Base-by-base conservation (phyloP, 257 asterid genomes). In the Fraxinus americana region DNA sequence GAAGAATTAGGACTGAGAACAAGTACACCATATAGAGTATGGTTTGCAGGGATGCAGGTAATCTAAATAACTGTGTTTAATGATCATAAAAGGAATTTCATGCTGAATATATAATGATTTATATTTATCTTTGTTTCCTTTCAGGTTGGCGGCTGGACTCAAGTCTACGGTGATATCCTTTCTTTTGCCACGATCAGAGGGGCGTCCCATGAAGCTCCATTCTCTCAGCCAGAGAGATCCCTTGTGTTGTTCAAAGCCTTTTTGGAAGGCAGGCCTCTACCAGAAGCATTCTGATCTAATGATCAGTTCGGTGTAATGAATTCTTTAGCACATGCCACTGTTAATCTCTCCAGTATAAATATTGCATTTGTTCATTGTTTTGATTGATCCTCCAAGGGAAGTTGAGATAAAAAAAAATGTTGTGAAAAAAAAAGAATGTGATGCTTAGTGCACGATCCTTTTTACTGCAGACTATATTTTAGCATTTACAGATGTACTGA, bases 71-170 rank as follows among this genome's bases (percentile, higher is more conserved):
- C 23, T 14, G 65, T 1, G 7, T 54, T 19, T 19, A 6, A 54
- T 54, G n/a, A 19, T 54, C 9, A 6, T 5, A 5, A n/a, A 54
- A 54, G 23, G 23, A 19, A 54, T 45, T 43, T 45, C 8, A 1
- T 17, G 38, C 16, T 30, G 19, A 29, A 12, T 4, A 7, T 43
- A 3, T 16, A 48, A 17, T 30, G 19, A 25, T 48, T 73, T 12
- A 4, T 41, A 14, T 7, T 4, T 54, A 25, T 19, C 19, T 36
- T 21, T 72, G 41, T 9, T 68, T 57, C 12, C 11, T 78, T 84
- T 35, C 86, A 91, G 93, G 97, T 91, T 70, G 97, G 94, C 35
- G 97, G 97, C 7, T 91, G 97, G 97, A 91, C 93, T 63, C 94
- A 90, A 81, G 91, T 87, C 12, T 90, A 87, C 39, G 93, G 85